phyloP scores from a whole-genome alignment of 257 asterid species.

The Nicotiana otophora region DNA sequence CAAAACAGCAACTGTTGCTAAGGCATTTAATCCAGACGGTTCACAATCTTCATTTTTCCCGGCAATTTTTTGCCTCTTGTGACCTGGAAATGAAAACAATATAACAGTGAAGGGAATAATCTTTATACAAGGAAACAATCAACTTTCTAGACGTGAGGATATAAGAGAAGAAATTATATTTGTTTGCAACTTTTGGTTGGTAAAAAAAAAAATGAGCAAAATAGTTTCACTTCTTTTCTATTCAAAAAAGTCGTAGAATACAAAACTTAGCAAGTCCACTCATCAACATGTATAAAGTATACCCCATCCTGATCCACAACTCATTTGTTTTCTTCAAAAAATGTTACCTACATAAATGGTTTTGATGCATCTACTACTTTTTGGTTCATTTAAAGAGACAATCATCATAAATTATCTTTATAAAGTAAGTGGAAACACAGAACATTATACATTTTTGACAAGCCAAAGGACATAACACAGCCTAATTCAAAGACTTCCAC shows the following conservation, averaged over 20 bases:
- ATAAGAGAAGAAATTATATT: too few species aligned
- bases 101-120: neutral
- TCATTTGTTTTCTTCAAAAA: neutral
- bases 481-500: neutral
- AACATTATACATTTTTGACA: neutral
- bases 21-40: slow-evolving; percentile 86
- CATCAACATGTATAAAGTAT: neutral
- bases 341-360: neutral
- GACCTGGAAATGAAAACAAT: slow-evolving; percentile 27
- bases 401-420: neutral
- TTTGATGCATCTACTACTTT: too few species aligned
- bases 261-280: neutral
- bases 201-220: too few species aligned
- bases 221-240: too few species aligned
- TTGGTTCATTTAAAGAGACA: neutral
- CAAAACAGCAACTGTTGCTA: slow-evolving; percentile 84
- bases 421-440: neutral
- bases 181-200: too few species aligned
- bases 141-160: too few species aligned
- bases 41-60: slow-evolving; percentile 44
- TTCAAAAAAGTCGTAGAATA: too few species aligned
- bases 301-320: neutral
- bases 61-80: slow-evolving; percentile 43
- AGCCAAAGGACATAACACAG: neutral
- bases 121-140: too few species aligned